These are phyloP conservation scores for Starmerella khaoyaiensis DNA, from an alignment of 805 yeast genomes.

Conservation along the genomic window DNA sequence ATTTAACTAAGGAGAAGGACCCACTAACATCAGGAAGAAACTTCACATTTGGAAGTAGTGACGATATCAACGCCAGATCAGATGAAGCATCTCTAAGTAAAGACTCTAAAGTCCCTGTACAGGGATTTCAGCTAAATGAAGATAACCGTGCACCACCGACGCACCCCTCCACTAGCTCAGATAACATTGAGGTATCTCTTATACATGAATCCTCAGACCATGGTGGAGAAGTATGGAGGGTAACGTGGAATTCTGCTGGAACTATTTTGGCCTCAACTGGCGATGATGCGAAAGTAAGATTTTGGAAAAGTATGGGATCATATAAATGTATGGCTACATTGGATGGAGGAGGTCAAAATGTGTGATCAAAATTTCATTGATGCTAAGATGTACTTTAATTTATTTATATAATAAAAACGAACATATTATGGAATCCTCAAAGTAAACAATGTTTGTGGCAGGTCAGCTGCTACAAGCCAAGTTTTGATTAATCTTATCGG, in stretches of 20 bases:
- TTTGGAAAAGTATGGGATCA: conserved; percentile 84
- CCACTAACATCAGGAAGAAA: not conserved
- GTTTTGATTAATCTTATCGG: too few species aligned
- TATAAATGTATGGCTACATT: conserved; percentile 87
- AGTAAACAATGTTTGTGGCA: too few species aligned
- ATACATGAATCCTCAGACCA: conserved; percentile 64
- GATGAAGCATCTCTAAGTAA: not conserved
- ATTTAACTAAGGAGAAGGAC: too few species aligned
- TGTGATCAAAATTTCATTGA: not conserved
- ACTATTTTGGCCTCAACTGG: conserved; percentile 88
- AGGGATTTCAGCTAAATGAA: conserved; percentile 8
- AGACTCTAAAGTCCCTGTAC: conserved; percentile 3
- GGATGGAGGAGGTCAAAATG: conserved; percentile 31
- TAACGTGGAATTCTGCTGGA: conserved; percentile 89
- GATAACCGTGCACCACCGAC: not conserved
- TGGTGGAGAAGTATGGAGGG: conserved; percentile 88
- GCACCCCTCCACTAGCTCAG: not conserved
- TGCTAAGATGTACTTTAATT: not conserved
- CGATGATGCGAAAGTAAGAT: conserved; percentile 80
- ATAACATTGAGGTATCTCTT: conserved; percentile 36
- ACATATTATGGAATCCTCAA: too few species aligned
- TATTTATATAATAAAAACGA: not conserved
- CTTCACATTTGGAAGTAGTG: not conserved
- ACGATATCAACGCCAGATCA: not conserved
- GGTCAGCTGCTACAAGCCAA: too few species aligned